Conservation (phyloP, 1,284 basidiomycete species). For the Cerioporus squamosus region DNA sequence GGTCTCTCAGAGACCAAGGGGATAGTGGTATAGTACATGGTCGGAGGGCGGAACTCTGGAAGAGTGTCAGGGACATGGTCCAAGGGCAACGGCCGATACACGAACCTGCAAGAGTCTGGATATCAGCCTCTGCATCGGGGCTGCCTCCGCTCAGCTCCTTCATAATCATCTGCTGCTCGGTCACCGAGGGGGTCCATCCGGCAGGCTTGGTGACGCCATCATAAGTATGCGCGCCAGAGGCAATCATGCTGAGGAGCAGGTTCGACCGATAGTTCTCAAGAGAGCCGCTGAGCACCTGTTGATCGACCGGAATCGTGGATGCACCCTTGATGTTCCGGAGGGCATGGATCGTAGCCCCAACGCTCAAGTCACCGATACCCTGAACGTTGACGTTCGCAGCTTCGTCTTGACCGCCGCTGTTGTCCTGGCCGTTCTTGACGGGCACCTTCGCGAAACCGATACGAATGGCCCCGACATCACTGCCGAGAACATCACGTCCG, state of each 20-base stretch:
- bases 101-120: conserved; percentile 83
- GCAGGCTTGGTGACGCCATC: conserved; percentile 62
- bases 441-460: conserved; percentile 98
- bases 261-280: conserved; percentile 96
- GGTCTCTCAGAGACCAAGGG: conserved; percentile 84
- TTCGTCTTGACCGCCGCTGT: conserved; percentile 62
- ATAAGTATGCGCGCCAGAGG: conserved; percentile 77
- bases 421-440: conserved; percentile 81
- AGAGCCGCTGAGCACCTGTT: conserved; percentile 88
- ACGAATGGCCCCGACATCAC: conserved; percentile 93
- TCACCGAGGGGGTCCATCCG: conserved; percentile 71
- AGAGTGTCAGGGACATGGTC: not conserved
- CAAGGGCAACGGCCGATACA: conserved; percentile 6
- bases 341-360: conserved; percentile 86
- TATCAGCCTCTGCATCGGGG: conserved; percentile 79
- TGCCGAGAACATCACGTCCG: conserved; percentile 92
- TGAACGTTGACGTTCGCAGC: conserved; percentile 68
- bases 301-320: conserved; percentile 85
- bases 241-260: conserved; percentile 88
- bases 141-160: conserved; percentile 84
- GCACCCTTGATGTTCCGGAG: conserved; percentile 86
- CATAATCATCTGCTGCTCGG: conserved; percentile 96
- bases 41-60: conserved; percentile 82
- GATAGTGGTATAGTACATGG: conserved; percentile 93
- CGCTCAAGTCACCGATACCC: conserved; percentile 80